Conservation (phyloP, 2,329 filamentous ascomycete genomes). For the Cordyceps fumosorosea region DNA sequence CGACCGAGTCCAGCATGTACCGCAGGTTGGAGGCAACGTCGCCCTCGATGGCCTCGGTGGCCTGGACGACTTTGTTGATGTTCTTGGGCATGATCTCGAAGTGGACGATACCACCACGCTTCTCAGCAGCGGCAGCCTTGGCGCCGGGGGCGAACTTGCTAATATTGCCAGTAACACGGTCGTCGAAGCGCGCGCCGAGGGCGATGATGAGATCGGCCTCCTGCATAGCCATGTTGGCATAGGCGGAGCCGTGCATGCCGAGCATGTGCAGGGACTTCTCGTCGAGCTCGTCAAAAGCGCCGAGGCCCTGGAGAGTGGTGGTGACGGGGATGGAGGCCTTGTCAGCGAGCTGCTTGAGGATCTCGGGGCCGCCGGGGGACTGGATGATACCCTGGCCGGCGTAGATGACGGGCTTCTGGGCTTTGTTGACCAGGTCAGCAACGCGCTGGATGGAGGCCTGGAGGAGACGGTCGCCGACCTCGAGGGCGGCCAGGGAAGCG, state of each 20-base stretch:
- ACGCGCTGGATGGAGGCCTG: slow-evolving; percentile 68
- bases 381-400: slow-evolving; percentile 86
- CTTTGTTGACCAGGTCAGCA: slow-evolving; percentile 73
- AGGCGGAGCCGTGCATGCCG: slow-evolving; percentile 95
- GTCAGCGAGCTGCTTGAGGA: slow-evolving; percentile 81
- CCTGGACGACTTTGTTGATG: slow-evolving; percentile 98
- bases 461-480: slow-evolving; percentile 66
- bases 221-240: slow-evolving; percentile 97
- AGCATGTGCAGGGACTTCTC: slow-evolving; percentile 96
- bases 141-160: slow-evolving; percentile 85
- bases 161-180: slow-evolving; percentile 80
- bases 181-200: slow-evolving; percentile 88
- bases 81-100: slow-evolving; percentile 99
- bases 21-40: slow-evolving; percentile 78
- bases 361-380: slow-evolving; percentile 67
- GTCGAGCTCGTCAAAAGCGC: slow-evolving; percentile 87
- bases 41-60: slow-evolving; percentile 90
- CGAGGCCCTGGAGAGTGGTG: slow-evolving; percentile 89
- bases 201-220: slow-evolving; percentile 94
- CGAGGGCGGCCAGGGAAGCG: slow-evolving; percentile 73
- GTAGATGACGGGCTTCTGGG: slow-evolving; percentile 93
- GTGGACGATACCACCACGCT: slow-evolving; percentile 89
- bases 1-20: slow-evolving; percentile 65
- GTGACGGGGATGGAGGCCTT: slow-evolving; percentile 91
- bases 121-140: slow-evolving; percentile 75